Base-by-base conservation (phyloP, 257 asterid genomes). In the Fraxinus excelsior region DNA sequence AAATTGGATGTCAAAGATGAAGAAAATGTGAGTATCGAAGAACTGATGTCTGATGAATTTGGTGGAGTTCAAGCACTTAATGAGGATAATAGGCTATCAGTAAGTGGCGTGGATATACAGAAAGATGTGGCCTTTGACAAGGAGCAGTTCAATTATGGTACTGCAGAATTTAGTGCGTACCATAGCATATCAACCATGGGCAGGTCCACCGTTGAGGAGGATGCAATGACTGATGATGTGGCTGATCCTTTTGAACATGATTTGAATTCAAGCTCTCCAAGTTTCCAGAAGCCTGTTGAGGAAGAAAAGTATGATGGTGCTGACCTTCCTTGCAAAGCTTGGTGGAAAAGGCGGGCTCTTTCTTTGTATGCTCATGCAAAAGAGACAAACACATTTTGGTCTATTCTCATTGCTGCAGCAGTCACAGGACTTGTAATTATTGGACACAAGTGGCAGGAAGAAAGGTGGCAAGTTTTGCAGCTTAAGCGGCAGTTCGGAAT, bases 361-460 rank as follows among this genome's bases (percentile, higher is more conserved):
- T 84, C 96, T 73, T 42, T 94, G 9, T 89, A 92, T 80, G 75
- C 82, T 46, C 94, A 87, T 72, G 96, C 97, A 32, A 92, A 92
- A 88, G 98, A 94, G 72, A 87, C 97, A 66, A 90, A 92, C 70
- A 29, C 98, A 16, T 79, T 90, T 73, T 94, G 98, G 98, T 94
- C 98, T 65, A 76, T 94, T 68, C 91, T 87, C 76, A 75, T 94
- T 80, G 97, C 96, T 67, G 97, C 97, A 66, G 90, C 97, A 76
- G 93, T 94, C 49, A 90, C 87, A 96, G 98, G 98, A 26, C 91
- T 94, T 74, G 96, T 92, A 65, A 79, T 94, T 78, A 84, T 91
- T 79, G 97, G 97, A 72, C 96, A 89, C 82, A 91, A 76, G 76
- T 94, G 96, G 97, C 96, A 89, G 86, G 89, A 89, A 72, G 97